phyloP scores from a whole-genome alignment of 2,329 filamentous ascomycete genomes.

The Spiromastix sp. region DNA sequence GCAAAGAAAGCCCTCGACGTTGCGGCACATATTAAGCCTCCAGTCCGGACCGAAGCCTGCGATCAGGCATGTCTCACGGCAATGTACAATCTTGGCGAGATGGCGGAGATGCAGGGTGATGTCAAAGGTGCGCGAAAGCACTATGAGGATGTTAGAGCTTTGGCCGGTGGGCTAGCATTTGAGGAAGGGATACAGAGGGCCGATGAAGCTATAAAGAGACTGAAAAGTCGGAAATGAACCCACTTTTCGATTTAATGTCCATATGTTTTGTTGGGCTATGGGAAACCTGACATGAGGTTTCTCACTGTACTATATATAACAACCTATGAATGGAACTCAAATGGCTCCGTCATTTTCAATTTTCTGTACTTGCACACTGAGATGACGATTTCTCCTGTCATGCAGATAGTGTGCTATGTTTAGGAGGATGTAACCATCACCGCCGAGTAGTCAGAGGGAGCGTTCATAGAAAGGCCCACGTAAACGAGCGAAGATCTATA shows the following conservation, averaged over 20 bases:
- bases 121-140: conserved; percentile 52
- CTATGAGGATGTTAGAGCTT: conserved; percentile 57
- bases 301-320: not conserved
- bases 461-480: too few species aligned
- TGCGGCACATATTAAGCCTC: conserved; percentile 53
- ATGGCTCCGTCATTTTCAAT: not conserved
- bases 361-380: too few species aligned
- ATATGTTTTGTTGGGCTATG: not conserved
- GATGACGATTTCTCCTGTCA: too few species aligned
- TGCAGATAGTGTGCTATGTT: too few species aligned
- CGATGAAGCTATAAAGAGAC: conserved; percentile 21
- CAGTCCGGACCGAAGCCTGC: conserved; percentile 64
- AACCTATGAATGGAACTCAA: not conserved
- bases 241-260: not conserved
- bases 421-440: too few species aligned
- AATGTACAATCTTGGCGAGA: conserved; percentile 76
- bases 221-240: conserved; percentile 13
- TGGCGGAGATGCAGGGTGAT: conserved; percentile 65
- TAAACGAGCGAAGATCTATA: too few species aligned
- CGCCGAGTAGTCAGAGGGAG: too few species aligned
- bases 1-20: conserved; percentile 64
- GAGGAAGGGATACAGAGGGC: conserved; percentile 23
- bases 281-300: not conserved
- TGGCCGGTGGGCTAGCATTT: conserved; percentile 40
- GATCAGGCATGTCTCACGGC: conserved; percentile 74